Conservation (phyloP, 768 basidiomycete species). For the Pleurotus tuber-regium region DNA sequence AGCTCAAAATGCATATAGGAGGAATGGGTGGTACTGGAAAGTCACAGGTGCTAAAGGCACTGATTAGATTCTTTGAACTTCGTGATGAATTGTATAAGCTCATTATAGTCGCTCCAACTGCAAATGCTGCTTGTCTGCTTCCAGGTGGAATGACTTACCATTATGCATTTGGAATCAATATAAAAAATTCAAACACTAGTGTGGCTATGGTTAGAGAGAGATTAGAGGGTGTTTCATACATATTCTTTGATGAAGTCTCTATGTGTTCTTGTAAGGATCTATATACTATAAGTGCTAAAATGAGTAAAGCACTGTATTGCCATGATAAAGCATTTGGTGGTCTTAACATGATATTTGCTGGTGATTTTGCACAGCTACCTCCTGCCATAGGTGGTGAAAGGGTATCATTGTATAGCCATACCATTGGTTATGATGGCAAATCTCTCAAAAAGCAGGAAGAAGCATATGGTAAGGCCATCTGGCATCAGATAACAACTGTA, state of each 20-base stretch:
- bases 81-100: conserved; percentile 24
- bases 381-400: conserved; percentile 17
- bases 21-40: conserved; percentile 34
- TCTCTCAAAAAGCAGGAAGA: conserved; percentile 15
- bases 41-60: conserved; percentile 26
- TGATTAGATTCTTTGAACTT: conserved; percentile 20
- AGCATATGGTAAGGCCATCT: conserved; percentile 23
- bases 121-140: conserved; percentile 22
- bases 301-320: conserved; percentile 18
- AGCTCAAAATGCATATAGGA: conserved; percentile 30
- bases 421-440: conserved; percentile 1
- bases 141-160: conserved; percentile 25
- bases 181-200: not conserved
- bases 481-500: conserved; percentile 15
- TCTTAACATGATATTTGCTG: conserved; percentile 33
- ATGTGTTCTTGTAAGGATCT: conserved; percentile 35
- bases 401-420: conserved; percentile 16
- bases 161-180: conserved; percentile 12
- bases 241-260: conserved; percentile 40
- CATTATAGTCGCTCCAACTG: conserved; percentile 26
- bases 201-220: not conserved
- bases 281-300: conserved; percentile 25
- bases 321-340: conserved; percentile 29
- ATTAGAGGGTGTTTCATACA: conserved; percentile 26
- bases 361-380: conserved; percentile 36